These are phyloP conservation scores for Strobilomyces dryophilus DNA, from an alignment of 768 basidiomycete species.

Conservation along the genomic window DNA sequence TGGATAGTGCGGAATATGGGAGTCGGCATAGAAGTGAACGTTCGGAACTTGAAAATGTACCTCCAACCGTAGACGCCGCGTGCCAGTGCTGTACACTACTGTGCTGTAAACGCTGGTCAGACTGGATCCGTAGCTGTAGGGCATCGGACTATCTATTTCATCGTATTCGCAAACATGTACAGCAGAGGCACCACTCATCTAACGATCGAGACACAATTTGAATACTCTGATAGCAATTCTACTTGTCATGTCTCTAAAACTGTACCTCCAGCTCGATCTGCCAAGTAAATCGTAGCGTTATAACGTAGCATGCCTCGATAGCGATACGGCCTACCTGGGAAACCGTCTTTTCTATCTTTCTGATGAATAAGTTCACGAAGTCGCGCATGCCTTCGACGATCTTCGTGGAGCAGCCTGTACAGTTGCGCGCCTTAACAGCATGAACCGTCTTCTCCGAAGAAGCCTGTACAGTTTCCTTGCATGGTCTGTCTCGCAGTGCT, in stretches of 20 bases:
- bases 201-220: too few relatives aligned
- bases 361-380: constrained; percentile 5
- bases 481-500: constrained; percentile 19
- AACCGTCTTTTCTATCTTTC: constrained; percentile 11
- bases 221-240: not conserved
- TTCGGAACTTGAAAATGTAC: too few relatives aligned
- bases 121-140: too few relatives aligned
- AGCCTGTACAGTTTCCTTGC: constrained; percentile 2
- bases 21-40: too few relatives aligned
- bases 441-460: not conserved
- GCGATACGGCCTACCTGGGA: constrained; percentile 1
- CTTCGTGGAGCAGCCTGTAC: not conserved
- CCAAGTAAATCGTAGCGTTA: not conserved
- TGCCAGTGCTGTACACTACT: too few relatives aligned
- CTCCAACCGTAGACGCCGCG: too few relatives aligned
- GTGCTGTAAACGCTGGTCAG: too few relatives aligned
- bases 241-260: not conserved
- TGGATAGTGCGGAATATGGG: too few relatives aligned
- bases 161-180: too few relatives aligned
- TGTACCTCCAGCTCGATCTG: constrained; percentile 7
- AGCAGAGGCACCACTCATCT: too few relatives aligned
- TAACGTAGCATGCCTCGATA: too few relatives aligned
- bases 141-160: too few relatives aligned
- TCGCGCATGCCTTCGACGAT: constrained; percentile 15
- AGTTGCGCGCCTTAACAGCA: not conserved